Evolutionary conservation across 176 grass and related monocot species (phyloP).

Genomic region (Triticum dicoccoides): DNA sequence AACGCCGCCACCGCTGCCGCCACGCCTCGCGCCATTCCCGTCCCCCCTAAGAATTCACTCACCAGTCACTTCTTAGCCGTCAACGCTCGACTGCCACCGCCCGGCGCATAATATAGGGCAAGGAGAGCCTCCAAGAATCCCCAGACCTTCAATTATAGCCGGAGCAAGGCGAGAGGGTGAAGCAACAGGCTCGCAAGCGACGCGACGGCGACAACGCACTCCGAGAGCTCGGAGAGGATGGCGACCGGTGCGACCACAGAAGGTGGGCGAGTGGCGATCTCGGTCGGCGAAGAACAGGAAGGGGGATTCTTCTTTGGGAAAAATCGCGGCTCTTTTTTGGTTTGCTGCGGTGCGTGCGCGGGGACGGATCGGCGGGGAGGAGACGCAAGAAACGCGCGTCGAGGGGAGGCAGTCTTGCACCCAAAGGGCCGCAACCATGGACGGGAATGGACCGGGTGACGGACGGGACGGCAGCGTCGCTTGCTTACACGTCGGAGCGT

Average conservation of each 20-base stretch:
- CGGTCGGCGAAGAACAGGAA: not conserved
- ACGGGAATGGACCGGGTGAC: not conserved
- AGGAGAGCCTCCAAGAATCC: constrained; percentile 1
- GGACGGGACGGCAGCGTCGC: not conserved
- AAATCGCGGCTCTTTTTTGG: not conserved
- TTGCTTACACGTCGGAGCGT: constrained; percentile 42
- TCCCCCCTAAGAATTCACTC: not conserved
- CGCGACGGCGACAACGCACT: not conserved
- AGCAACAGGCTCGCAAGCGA: constrained; percentile 7
- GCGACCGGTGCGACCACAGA: not conserved
- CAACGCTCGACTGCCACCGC: not conserved
- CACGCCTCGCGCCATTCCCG: constrained; percentile 17
- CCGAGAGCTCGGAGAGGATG: not conserved
- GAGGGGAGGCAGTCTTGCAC: constrained; percentile 23
- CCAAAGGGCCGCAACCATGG: constrained; percentile 29
- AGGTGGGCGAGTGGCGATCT: not conserved
- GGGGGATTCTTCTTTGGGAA: not conserved
- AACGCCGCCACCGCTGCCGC: not conserved
- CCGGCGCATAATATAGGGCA: not conserved
- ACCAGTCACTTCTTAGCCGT: not conserved
- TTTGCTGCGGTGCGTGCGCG: not conserved
- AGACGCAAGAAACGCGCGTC: constrained; percentile 8
- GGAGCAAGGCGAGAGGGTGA: not conserved
- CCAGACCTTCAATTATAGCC: not conserved
- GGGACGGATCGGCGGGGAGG: not conserved